A percentile compares a stretch with the other conserved stretches of the same genome.
These are phyloP conservation scores for Andrographis paniculata DNA, from an alignment of 305 asterid genomes.

Conservation along the genomic window DNA sequence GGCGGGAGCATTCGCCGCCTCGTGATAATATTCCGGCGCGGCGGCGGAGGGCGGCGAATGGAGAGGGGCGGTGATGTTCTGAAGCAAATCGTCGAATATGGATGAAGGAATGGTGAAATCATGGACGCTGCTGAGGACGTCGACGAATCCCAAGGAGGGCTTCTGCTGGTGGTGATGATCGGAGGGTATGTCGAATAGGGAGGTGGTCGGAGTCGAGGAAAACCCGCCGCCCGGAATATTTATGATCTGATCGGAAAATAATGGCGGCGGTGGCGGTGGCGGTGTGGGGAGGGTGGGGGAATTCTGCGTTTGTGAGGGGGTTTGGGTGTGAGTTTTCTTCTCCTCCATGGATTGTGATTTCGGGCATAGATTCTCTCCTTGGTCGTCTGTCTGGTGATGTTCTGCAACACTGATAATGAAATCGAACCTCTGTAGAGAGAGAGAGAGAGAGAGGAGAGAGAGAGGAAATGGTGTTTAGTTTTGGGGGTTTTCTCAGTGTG, in stretches of 20 bases:
- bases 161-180: too few species aligned
- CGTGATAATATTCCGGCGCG: conserved; percentile 35
- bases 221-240: not conserved
- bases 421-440: conserved; percentile 4
- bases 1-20: conserved; percentile 44
- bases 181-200: conserved; percentile 13
- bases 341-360: conserved; percentile 37
- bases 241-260: not conserved
- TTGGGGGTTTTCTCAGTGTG: conserved; percentile 29
- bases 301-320: conserved; percentile 6
- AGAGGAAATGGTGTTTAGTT: conserved; percentile 16
- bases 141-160: conserved; percentile 27
- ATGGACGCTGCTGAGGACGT: conserved; percentile 28
- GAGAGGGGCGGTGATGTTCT: conserved; percentile 16
- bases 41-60: conserved; percentile 15
- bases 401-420: conserved; percentile 8
- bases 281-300: conserved; percentile 29
- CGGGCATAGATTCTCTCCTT: conserved; percentile 43
- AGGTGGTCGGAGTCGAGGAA: not conserved
- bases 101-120: conserved; percentile 31
- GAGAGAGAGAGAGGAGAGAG: too few species aligned
- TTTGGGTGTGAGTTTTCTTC: conserved; percentile 13
- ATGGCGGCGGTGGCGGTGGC: not conserved
- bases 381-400: conserved; percentile 5
- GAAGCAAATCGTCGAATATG: conserved; percentile 52